A percentile compares a stretch with the other conserved stretches of the same genome.
phyloP scores from a whole-genome alignment of 371 early-diverging fungal species.

The Syncephalastrum racemosum region DNA sequence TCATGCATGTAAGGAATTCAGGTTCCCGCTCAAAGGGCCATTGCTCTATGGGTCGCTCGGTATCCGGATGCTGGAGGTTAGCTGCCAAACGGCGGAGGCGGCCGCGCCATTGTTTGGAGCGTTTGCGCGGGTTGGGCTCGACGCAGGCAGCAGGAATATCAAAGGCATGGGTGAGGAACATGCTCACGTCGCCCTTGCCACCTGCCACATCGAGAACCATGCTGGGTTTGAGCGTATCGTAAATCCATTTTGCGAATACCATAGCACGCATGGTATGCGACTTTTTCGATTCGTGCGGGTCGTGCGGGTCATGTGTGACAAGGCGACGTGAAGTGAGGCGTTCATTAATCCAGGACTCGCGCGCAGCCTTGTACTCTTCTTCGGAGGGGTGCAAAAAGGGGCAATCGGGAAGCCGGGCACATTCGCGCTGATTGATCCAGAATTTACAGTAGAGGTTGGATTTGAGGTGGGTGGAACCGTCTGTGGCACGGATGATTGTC shows the following conservation, averaged over 20 bases:
- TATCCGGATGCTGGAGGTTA: conserved; percentile 28
- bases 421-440: conserved; percentile 57
- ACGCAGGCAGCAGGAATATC: conserved; percentile 47
- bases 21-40: conserved; percentile 39
- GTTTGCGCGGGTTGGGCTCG: conserved; percentile 54
- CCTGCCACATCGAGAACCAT: conserved; percentile 58
- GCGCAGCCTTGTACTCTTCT: conserved; percentile 24
- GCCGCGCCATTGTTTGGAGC: conserved; percentile 46
- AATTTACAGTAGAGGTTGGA: conserved; percentile 46
- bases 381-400: conserved; percentile 48
- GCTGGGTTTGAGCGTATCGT: conserved; percentile 34
- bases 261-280: conserved; percentile 55
- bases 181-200: conserved; percentile 59
- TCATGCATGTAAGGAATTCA: conserved; percentile 30
- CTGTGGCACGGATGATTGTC: conserved; percentile 5
- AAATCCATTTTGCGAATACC: conserved; percentile 55
- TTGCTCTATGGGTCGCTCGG: conserved; percentile 24
- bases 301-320: conserved; percentile 43
- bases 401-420: conserved; percentile 38
- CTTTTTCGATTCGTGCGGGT: conserved; percentile 54
- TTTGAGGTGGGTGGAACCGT: conserved; percentile 20
- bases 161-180: conserved; percentile 52
- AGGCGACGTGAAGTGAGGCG: conserved; percentile 29
- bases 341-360: conserved; percentile 45
- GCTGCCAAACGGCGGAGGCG: conserved; percentile 39